A percentile compares a stretch with the other conserved stretches of the same genome.
phyloP scores from a whole-genome alignment of 352 stramenopile genomes.

The Pelagophyceae sp. region DNA sequence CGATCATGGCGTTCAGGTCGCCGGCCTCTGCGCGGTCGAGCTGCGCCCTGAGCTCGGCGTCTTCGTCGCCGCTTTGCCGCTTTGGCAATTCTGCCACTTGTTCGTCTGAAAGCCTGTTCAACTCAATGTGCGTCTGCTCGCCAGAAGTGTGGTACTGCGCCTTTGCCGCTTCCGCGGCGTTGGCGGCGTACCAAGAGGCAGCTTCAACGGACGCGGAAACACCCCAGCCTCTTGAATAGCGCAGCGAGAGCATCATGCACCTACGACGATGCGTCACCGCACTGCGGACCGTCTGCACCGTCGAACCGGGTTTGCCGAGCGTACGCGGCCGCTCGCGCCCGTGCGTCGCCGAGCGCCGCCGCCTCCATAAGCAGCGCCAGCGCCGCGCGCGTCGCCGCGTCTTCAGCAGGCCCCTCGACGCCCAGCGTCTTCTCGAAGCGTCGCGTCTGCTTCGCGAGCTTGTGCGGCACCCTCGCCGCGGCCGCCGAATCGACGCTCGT shows the following conservation, averaged over 20 bases:
- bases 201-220: constrained; percentile 32
- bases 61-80: constrained; percentile 61
- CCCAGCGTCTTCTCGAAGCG: not conserved
- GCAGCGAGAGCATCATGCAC: constrained; percentile 6
- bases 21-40: constrained; percentile 60
- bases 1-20: constrained; percentile 60
- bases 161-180: constrained; percentile 46
- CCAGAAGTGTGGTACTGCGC: constrained; percentile 54
- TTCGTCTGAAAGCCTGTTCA: constrained; percentile 15
- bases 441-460: not conserved
- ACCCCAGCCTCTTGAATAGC: not conserved
- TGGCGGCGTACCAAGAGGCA: constrained; percentile 52
- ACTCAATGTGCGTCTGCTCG: constrained; percentile 51
- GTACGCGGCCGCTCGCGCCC: constrained; percentile 11
- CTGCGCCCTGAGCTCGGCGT: constrained; percentile 72
- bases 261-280: too few relatives aligned
- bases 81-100: constrained; percentile 38
- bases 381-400: not conserved
- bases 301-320: too few relatives aligned
- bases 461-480: not conserved
- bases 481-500: too few relatives aligned
- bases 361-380: constrained; percentile 17
- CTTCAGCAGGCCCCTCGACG: not conserved
- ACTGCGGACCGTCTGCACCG: too few relatives aligned
- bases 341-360: constrained; percentile 15